Evolutionary conservation across 805 yeast genomes (phyloP).

Genomic region (Saccharomycopsis sp.): DNA sequence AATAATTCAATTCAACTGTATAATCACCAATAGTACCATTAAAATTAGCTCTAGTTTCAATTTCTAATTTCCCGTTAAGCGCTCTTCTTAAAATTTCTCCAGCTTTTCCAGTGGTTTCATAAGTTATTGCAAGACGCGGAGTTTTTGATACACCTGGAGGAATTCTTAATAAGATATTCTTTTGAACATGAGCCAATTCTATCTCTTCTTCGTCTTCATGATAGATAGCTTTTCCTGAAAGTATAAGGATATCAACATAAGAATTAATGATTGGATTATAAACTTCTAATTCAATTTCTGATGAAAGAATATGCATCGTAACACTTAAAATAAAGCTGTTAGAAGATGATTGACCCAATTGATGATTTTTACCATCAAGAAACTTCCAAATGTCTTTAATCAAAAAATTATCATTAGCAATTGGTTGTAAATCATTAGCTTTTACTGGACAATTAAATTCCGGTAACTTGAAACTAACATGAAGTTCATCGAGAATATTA

Average conservation of each 20-base stretch:
- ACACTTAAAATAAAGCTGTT: slow-evolving; percentile 37
- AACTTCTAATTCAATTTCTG: slow-evolving; percentile 43
- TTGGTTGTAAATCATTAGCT: neutral
- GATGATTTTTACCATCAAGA: neutral
- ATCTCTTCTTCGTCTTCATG: slow-evolving; percentile 27
- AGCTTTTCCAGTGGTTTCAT: slow-evolving; percentile 33
- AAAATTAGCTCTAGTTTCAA: slow-evolving; percentile 37
- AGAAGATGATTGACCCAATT: neutral
- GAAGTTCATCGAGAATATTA: slow-evolving; percentile 20
- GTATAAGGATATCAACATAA: slow-evolving; percentile 32
- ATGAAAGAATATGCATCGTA: slow-evolving; percentile 43
- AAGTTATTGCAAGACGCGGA: slow-evolving; percentile 38
- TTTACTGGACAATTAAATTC: slow-evolving; percentile 16
- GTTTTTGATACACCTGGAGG: slow-evolving; percentile 45
- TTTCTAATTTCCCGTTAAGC: slow-evolving; percentile 37
- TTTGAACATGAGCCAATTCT: slow-evolving; percentile 19
- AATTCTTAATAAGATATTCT: slow-evolving; percentile 29
- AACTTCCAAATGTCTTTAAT: neutral
- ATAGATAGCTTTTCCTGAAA: slow-evolving; percentile 38
- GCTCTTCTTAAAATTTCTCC: slow-evolving; percentile 41
- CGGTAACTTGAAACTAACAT: slow-evolving; percentile 25
- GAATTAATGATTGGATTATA: slow-evolving; percentile 44
- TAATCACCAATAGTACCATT: slow-evolving; percentile 31
- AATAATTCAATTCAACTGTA: slow-evolving; percentile 32
- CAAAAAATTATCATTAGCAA: neutral